A percentile compares a stretch with the other conserved stretches of the same genome.
These are phyloP conservation scores for Pseudopyricularia javanii DNA, from an alignment of 2,329 filamentous ascomycete species.

Conservation along the genomic window DNA sequence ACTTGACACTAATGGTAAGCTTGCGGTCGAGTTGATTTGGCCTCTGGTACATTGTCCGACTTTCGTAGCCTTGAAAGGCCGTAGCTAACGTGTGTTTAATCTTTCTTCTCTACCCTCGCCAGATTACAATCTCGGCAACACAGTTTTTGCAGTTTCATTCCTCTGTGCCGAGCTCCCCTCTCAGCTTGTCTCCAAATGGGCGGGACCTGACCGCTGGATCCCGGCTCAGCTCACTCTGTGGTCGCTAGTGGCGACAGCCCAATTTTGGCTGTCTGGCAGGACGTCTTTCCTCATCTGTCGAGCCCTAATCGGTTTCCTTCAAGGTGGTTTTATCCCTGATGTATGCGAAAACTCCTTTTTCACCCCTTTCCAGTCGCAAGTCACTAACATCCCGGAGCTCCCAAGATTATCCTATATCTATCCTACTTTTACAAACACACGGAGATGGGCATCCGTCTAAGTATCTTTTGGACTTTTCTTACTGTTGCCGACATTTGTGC, in stretches of 20 bases:
- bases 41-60: neutral
- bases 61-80: too few relatives aligned
- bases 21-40: too few relatives aligned
- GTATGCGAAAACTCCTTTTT: slow-evolving; percentile 8
- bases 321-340: slow-evolving; percentile 34
- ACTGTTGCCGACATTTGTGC: slow-evolving; percentile 25
- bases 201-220: slow-evolving; percentile 48
- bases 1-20: slow-evolving; percentile 30
- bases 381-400: neutral
- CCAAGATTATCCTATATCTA: slow-evolving; percentile 25
- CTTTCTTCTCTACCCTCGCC: neutral
- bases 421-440: slow-evolving; percentile 30
- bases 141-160: slow-evolving; percentile 35
- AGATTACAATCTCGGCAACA: slow-evolving; percentile 35
- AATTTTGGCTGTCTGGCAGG: slow-evolving; percentile 27
- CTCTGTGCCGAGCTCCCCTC: slow-evolving; percentile 47
- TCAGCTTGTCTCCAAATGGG: slow-evolving; percentile 44
- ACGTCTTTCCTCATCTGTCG: slow-evolving; percentile 25
- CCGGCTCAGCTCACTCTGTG: slow-evolving; percentile 44
- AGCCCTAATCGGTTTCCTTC: slow-evolving; percentile 25
- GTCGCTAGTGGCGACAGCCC: slow-evolving; percentile 37
- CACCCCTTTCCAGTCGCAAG: too few relatives aligned
- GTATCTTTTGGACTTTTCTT: slow-evolving; percentile 29
- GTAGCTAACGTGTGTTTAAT: neutral
- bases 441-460: slow-evolving; percentile 24